Evolutionary conservation across 164 flowering plant genomes (phyloP), one percentile per base, ranked within the genome.

Genomic region (Aristolochia fimbriata): DNA sequence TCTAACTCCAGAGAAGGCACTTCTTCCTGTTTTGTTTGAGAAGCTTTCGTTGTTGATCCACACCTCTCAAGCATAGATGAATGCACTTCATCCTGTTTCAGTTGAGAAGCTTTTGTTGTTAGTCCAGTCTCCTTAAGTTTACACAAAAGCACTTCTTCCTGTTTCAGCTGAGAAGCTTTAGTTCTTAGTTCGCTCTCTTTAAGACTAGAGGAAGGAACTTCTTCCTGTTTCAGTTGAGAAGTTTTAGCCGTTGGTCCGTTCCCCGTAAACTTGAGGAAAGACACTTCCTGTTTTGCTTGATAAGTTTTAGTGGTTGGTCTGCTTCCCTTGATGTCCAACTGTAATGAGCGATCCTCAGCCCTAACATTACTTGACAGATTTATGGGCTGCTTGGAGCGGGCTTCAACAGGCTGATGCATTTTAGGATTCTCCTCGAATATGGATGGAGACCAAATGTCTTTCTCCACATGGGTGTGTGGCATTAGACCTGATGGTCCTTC

Each of bases 401-500:
- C 12, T 10, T 37, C 43, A 37, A 37, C 43, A 37, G 43, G 43
- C 43, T 37, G 43, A 37, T 10, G 12, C 43, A 37, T 37, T 52
- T 52, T 23, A 14, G 25, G 13, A 4, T 52, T 52, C 30, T 52
- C 55, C 5, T 52, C 16, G 7, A 13, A 21, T 47, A 30, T 12
- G 23, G 51, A 16, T 17, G 58, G 13, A 9, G 55, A n/a, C 37
- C 15, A 15, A 51, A 10, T n/a, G 2, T 61, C 71, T 22, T 17
- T 46, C 2, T 49, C 66, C 43, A 50, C 55, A 48, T 16, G 72
- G 16, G 58, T 30, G 33, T 69, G 46, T 20, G 46, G 19, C 58
- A 63, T 68, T 31, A 22, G 23, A 72, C 15, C 61, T 19, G 67
- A 23, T 45, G 76, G 68, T 41, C 67, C 65, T 60, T 68, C 70